These are phyloP conservation scores for Gossypium trilobum DNA, from an alignment of 441 rosid species.

Conservation along the genomic window DNA sequence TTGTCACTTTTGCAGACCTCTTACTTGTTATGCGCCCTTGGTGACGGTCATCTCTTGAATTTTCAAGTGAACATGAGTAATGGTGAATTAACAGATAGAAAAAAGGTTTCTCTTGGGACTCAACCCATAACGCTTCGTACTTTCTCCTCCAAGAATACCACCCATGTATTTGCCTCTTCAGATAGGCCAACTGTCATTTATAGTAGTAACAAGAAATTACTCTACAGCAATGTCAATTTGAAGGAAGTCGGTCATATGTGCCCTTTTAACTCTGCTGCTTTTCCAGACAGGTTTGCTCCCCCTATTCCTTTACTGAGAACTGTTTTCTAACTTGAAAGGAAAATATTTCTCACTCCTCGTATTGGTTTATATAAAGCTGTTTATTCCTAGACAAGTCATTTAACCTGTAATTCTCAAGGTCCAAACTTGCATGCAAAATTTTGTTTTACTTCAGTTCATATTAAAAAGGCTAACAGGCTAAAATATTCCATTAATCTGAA, in stretches of 20 bases:
- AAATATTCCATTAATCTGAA: background rate
- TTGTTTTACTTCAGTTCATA: background rate
- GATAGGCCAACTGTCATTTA: slow-evolving; percentile 97
- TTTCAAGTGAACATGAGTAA: slow-evolving; percentile 67
- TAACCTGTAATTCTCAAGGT: background rate
- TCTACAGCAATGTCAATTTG: slow-evolving; percentile 89
- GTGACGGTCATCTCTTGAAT: slow-evolving; percentile 92
- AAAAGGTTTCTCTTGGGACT: slow-evolving; percentile 89
- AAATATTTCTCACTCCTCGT: background rate
- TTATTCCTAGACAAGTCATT: background rate
- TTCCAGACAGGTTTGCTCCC: slow-evolving; percentile 71
- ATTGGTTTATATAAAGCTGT: background rate
- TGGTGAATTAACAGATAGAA: slow-evolving; percentile 77
- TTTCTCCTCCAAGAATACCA: slow-evolving; percentile 79
- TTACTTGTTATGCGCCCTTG: slow-evolving; percentile 92
- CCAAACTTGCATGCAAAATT: background rate
- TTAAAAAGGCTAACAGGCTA: background rate
- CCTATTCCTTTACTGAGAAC: background rate
- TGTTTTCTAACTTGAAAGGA: background rate
- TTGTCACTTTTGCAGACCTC: slow-evolving; percentile 43
- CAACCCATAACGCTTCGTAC: slow-evolving; percentile 96
- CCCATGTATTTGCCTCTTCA: slow-evolving; percentile 95
- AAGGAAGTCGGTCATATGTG: slow-evolving; percentile 99
- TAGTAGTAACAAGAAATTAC: slow-evolving; percentile 92
- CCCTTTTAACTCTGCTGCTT: slow-evolving; percentile 96